Evolutionary conservation across 2,329 filamentous ascomycete species (phyloP), one percentile per base, ranked within the genome.

Genomic region (Xylogone sp.): DNA sequence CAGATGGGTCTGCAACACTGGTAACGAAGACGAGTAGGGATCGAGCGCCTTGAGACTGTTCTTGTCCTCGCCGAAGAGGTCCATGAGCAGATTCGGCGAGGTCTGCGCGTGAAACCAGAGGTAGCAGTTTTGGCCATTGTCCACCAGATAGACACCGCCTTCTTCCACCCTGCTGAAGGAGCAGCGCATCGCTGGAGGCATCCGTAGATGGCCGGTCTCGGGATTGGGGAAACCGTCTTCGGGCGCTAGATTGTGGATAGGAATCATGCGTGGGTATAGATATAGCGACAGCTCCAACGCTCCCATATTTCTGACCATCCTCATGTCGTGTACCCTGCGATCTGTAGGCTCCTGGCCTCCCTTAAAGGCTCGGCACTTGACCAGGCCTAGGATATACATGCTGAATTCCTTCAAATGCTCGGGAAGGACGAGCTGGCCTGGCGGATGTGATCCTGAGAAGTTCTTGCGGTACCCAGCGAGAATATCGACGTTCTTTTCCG

Each of bases 321-420:
- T 85, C 77, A 96, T 86, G 66, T 97, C 93, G 63, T 97, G 88
- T 13, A 95, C 87, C 56, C 94, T 82, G 56, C 94, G 85, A 69
- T 99, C 94, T 9, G 89, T 90, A 31, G 90, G 88, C 70, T 99
- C 94, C 59, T 87, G 85, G 52, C 93, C 93, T 48, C 89, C 88
- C 75, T 97, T 97, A 74, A 97, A 91, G 2, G 93, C 92, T 52
- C 94, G 84, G 51, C 84, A 92, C 70, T 99, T 99, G 67, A 96
- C 74, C 57, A 97, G 75, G 45, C 88, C 87, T 9, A 99, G 84
- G 71, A 95, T 89, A 69, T 94, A 97, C 91, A 99, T 97, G 63
- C 88, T 85, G 62, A 96, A 92, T 67, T 99, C 94, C 68, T 97
- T 97, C 24, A 99, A 80, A 59, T 93, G 89, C 71, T 99, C 94